Evolutionary conservation across 805 yeast species (phyloP).

Genomic region (Candida krabiensis): DNA sequence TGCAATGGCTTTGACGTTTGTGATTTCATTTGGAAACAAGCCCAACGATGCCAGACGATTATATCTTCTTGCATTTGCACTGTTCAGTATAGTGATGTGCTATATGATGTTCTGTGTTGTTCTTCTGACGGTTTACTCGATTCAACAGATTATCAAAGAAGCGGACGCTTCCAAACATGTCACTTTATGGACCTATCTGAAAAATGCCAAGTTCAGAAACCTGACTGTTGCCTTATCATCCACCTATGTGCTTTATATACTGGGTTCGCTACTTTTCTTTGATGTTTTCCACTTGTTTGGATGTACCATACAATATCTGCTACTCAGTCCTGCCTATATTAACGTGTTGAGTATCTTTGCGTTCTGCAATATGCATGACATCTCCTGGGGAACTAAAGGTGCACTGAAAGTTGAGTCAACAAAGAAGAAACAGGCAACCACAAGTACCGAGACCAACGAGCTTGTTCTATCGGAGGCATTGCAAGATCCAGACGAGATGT

Average conservation of each 20-base stretch:
- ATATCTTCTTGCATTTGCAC: constrained; percentile 64
- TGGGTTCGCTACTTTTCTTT: constrained; percentile 75
- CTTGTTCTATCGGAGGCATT: constrained; percentile 30
- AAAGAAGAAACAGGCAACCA: constrained; percentile 59
- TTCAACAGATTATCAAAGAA: constrained; percentile 49
- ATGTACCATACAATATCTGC: constrained; percentile 76
- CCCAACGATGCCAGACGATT: constrained; percentile 84
- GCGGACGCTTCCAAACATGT: constrained; percentile 33
- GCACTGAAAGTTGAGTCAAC: constrained; percentile 57
- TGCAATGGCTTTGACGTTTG: constrained; percentile 76
- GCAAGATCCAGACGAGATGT: constrained; percentile 31
- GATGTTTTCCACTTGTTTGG: constrained; percentile 92
- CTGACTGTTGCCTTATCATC: constrained; percentile 78
- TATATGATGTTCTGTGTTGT: constrained; percentile 81
- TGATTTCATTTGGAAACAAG: constrained; percentile 88
- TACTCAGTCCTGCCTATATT: constrained; percentile 84
- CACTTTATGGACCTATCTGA: constrained; percentile 46
- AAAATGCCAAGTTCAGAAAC: constrained; percentile 75
- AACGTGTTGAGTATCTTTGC: constrained; percentile 91
- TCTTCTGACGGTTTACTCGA: constrained; percentile 58
- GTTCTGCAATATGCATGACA: constrained; percentile 91
- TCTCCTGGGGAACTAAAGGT: constrained; percentile 97
- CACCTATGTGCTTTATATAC: constrained; percentile 74
- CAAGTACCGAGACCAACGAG: constrained; percentile 15
- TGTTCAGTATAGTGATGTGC: constrained; percentile 82